Percentiles rank a stretch among this genome's conserved stretches.
These are phyloP conservation scores for Strigomonas culicis DNA, from an alignment of 208 protist species.

Conservation along the genomic window DNA sequence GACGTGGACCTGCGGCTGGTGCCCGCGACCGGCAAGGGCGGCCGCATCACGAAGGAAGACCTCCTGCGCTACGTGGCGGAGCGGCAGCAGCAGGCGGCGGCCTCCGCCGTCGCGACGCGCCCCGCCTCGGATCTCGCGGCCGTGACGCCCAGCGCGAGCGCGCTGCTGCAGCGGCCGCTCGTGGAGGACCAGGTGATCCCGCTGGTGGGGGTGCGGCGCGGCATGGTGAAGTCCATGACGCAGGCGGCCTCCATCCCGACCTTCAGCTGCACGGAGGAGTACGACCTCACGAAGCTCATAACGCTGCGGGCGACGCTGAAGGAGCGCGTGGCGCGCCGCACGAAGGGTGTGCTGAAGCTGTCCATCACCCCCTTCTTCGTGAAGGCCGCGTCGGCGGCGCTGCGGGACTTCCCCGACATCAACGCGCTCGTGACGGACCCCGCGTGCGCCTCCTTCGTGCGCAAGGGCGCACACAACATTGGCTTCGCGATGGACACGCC, in stretches of 20 bases:
- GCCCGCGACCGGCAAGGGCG: constrained; percentile 64
- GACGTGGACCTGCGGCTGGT: constrained; percentile 70
- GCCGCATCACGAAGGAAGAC: constrained; percentile 93
- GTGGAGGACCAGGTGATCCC: constrained; percentile 34
- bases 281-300: constrained; percentile 96
- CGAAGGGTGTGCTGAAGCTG: constrained; percentile 95
- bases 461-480: constrained; percentile 97
- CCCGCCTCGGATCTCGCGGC: constrained; percentile 5
- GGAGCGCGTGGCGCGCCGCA: constrained; percentile 96
- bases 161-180: constrained; percentile 1
- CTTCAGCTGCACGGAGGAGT: constrained; percentile 94
- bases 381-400: constrained; percentile 93
- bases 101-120: not conserved
- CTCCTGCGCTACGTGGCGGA: constrained; percentile 30
- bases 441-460: constrained; percentile 85
- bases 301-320: constrained; percentile 96
- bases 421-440: constrained; percentile 44
- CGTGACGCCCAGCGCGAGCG: not conserved
- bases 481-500: constrained; percentile 97
- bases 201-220: constrained; percentile 41
- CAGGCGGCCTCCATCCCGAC: constrained; percentile 98
- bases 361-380: constrained; percentile 99
- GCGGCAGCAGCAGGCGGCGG: not conserved
- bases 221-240: constrained; percentile 94
- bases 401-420: constrained; percentile 95